These are phyloP conservation scores for Xerocomus potaroensis DNA, from an alignment of 768 basidiomycete genomes.

Conservation along the genomic window DNA sequence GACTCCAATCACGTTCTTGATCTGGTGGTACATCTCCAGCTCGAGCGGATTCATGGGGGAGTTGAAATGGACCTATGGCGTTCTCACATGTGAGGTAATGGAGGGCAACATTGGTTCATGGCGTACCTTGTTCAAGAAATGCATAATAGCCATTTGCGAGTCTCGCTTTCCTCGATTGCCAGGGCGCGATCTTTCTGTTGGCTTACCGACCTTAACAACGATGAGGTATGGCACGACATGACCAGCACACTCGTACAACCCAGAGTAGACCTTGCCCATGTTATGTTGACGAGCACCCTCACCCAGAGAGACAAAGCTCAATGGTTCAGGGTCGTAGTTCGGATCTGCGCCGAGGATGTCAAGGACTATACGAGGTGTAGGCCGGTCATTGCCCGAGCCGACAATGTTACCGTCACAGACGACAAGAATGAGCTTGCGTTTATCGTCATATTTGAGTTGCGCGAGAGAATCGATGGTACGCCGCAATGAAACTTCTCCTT, in stretches of 20 bases:
- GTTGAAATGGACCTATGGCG: conserved; percentile 85
- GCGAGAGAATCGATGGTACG: conserved; percentile 93
- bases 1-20: conserved; percentile 99
- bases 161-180: conserved; percentile 99
- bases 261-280: conserved; percentile 97
- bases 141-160: conserved; percentile 94
- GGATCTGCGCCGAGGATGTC: conserved; percentile 96
- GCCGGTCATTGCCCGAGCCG: conserved; percentile 93
- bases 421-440: conserved; percentile 88
- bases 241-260: conserved; percentile 88
- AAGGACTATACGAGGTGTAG: conserved; percentile 93
- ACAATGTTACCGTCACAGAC: conserved; percentile 99
- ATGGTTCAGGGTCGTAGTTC: conserved; percentile 88
- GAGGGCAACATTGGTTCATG: no score
- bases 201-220: conserved; percentile 92
- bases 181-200: conserved; percentile 86
- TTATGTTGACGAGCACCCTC: conserved; percentile 96
- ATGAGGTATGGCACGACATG: conserved; percentile 96
- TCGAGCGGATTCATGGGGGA: conserved; percentile 95
- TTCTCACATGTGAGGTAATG: not conserved
- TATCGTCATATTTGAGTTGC: conserved; percentile 95
- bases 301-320: conserved; percentile 91
- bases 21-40: conserved; percentile 98
- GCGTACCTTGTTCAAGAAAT: conserved; percentile 91
- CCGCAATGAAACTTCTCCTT: conserved; percentile 82